Percentiles rank a stretch among this genome's conserved stretches.
phyloP scores from a whole-genome alignment of 768 basidiomycete genomes.

The Pleurotus tuoliensis region DNA sequence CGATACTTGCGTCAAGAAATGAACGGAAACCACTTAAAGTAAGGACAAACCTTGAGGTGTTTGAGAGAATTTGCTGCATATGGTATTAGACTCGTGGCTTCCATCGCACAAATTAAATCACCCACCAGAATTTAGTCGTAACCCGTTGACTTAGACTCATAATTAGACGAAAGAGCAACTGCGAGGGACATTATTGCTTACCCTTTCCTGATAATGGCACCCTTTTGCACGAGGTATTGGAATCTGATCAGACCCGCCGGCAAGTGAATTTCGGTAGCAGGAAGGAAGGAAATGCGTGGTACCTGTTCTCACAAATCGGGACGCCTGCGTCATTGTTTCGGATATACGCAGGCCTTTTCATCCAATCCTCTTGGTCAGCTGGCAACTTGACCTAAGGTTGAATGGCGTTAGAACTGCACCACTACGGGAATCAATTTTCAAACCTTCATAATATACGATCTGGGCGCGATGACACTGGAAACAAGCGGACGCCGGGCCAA shows the following conservation, averaged over 20 bases:
- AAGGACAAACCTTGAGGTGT: conserved; percentile 41
- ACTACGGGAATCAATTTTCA: conserved; percentile 11
- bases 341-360: conserved; percentile 85
- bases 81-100: conserved; percentile 5
- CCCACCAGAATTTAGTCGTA: conserved; percentile 79
- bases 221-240: conserved; percentile 85
- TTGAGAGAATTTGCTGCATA: conserved; percentile 68
- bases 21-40: conserved; percentile 3
- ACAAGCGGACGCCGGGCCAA: conserved; percentile 72
- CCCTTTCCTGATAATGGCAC: conserved; percentile 85
- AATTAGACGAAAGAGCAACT: conserved; percentile 11
- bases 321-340: conserved; percentile 71
- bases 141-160: conserved; percentile 61
- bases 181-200: conserved; percentile 27
- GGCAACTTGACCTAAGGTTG: conserved; percentile 73
- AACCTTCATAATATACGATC: conserved; percentile 86
- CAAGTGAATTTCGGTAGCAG: conserved; percentile 14
- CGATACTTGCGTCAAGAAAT: background rate
- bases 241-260: conserved; percentile 46
- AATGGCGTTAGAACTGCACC: background rate
- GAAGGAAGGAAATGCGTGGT: conserved; percentile 19
- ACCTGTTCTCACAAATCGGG: conserved; percentile 83
- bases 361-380: conserved; percentile 80
- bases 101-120: conserved; percentile 13
- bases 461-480: conserved; percentile 77